A percentile compares a stretch with the other conserved stretches of the same genome.
Conservation (phyloP, 805 yeast genomes). For the Pichia scutulata region DNA sequence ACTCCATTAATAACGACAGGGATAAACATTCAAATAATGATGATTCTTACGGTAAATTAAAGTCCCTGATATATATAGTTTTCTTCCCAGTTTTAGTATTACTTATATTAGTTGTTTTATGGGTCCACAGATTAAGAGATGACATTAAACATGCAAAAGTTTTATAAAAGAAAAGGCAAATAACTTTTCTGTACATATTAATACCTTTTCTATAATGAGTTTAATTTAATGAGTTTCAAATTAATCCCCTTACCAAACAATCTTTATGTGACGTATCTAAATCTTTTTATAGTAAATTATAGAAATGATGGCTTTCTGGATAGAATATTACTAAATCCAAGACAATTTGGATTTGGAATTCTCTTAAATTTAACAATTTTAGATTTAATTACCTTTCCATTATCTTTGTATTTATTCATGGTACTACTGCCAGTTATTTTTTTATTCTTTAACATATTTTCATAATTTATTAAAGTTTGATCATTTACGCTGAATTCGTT, state of each 20-base stretch:
- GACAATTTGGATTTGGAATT: conserved; percentile 41
- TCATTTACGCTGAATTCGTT: conserved; percentile 28
- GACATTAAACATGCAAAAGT: conserved; percentile 59
- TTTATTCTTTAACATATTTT: conserved; percentile 11
- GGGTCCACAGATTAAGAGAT: conserved; percentile 47
- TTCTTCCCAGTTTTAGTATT: conserved; percentile 34
- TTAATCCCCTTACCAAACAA: too few relatives aligned
- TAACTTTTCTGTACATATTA: background rate
- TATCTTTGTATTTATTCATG: background rate
- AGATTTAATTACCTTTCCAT: conserved; percentile 24
- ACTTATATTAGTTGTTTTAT: conserved; percentile 34
- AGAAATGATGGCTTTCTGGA: conserved; percentile 40
- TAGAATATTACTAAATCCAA: conserved; percentile 38
- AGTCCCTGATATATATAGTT: conserved; percentile 16
- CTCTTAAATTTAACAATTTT: conserved; percentile 38
- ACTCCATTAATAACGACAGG: background rate
- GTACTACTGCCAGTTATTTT: background rate
- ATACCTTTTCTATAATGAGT: background rate
- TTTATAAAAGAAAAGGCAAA: conserved; percentile 29
- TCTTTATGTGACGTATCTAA: background rate
- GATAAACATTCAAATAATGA: background rate
- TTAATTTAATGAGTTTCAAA: background rate
- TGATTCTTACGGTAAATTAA: conserved; percentile 2
- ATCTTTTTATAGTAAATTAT: background rate
- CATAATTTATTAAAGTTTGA: conserved; percentile 32